Evolutionary conservation across 495 filamentous ascomycete genomes (phyloP).

Genomic region (Penicillium turbatum): DNA sequence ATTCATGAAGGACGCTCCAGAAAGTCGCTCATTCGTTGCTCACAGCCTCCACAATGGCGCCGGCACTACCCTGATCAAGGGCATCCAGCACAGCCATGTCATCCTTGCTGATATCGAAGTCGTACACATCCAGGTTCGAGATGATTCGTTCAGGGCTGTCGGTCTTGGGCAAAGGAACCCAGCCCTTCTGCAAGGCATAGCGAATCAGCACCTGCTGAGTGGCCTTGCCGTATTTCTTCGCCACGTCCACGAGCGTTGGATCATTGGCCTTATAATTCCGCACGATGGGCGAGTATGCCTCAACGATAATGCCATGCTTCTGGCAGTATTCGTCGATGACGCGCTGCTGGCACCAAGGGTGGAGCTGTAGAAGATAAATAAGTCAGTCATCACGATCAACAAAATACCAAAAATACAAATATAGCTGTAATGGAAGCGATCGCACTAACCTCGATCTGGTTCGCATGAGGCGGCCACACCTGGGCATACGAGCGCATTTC

Average conservation of each 20-base stretch:
- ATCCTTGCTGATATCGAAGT: constrained; percentile 56
- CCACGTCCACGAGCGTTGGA: constrained; percentile 47
- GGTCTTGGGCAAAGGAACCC: constrained; percentile 73
- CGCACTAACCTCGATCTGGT: constrained; percentile 60
- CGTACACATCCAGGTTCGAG: constrained; percentile 61
- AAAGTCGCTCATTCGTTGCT: constrained; percentile 35
- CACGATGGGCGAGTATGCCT: constrained; percentile 65
- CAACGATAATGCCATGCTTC: constrained; percentile 54
- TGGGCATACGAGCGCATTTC: constrained; percentile 58
- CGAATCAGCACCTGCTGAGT: constrained; percentile 52
- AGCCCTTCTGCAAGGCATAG: constrained; percentile 62
- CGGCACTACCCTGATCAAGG: constrained; percentile 58
- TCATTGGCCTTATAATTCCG: constrained; percentile 58
- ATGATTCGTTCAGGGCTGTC: constrained; percentile 56
- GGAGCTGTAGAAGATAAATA: constrained; percentile 41
- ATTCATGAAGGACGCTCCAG: background rate
- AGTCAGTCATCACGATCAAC: constrained; percentile 1
- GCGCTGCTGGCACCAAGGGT: constrained; percentile 65
- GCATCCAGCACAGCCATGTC: constrained; percentile 62
- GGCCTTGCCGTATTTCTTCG: constrained; percentile 49
- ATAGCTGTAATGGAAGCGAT: background rate
- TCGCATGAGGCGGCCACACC: constrained; percentile 62
- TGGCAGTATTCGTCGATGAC: constrained; percentile 58
- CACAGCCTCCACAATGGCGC: constrained; percentile 51
- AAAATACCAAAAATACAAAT: background rate